Evolutionary conservation across 345 rosid species (phyloP), one percentile per base, ranked within the genome.

Genomic region (Rhizophora mangle): DNA sequence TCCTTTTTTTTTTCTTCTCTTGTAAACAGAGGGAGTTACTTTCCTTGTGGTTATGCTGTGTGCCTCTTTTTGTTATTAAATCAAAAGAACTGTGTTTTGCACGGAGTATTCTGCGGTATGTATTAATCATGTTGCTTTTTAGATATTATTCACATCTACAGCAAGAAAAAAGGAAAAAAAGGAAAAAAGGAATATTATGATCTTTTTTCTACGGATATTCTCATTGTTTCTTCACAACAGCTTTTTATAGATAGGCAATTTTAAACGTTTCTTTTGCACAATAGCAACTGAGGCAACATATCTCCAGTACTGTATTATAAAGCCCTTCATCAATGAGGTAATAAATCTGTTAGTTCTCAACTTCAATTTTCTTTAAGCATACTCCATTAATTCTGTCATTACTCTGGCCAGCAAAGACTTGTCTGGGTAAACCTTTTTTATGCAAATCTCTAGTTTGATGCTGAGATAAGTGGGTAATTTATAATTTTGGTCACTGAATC

Each of bases 21-120:
- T 21, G 49, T 82, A 65, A 67, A 73, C 82, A 94, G 98, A 91
- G 93, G 72, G 96, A 88, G 79, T 87, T 96, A 22, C 88, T 91
- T 82, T 85, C 97, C 70, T 70, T 85, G 68, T 93, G 95, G 96
- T 87, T 93, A 75, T 80, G 91, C n/a, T 78, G 55, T 49, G 52
- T 91, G 80, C 88, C 94, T 71, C 68, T 68, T 78, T 39, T 72
- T 30, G 68, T 93, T 60, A 74, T 83, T 68, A 82, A 72, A 78
- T 91, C 95, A 64, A 85, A 85, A 74, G 89, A 91, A 74, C 88
- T 93, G 84, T 62, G 79, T 78, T 88, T 93, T 77, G 91, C 91
- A 13, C 85, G 97, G 62, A 83, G 63, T 64, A 79, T 91, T 74
- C 76, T 91, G 67, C 82, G 91, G 98, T 89, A 80, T 34, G 70